phyloP scores from a whole-genome alignment of 2,329 filamentous ascomycete species.

The Sphaceloma murrayae region DNA sequence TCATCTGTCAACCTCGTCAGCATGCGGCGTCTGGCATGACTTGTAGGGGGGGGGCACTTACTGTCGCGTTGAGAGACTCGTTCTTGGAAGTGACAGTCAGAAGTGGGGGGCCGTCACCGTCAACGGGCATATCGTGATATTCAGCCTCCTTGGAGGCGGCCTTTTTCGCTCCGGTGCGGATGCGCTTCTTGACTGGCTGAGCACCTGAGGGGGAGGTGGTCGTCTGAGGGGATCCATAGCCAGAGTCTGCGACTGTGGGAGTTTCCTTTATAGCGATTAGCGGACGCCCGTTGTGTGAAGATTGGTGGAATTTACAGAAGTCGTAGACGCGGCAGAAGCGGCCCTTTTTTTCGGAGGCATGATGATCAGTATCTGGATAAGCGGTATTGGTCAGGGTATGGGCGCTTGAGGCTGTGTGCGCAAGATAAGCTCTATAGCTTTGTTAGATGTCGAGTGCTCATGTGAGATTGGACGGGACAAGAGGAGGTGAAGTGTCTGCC shows the following conservation, averaged over 20 bases:
- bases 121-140: not conserved
- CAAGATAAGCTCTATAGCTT: too few species aligned
- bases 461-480: too few species aligned
- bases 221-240: not conserved
- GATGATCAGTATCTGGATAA: too few species aligned
- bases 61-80: not conserved
- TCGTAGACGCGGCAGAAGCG: too few species aligned
- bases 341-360: too few species aligned
- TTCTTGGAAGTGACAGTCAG: not conserved
- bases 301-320: too few species aligned
- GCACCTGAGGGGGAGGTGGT: not conserved
- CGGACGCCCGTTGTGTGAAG: too few species aligned
- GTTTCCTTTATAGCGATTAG: too few species aligned
- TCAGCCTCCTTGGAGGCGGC: not conserved
- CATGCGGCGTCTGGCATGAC: not conserved
- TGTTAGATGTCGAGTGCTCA: too few species aligned
- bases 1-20: slow-evolving; percentile 1
- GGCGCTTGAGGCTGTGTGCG: too few species aligned
- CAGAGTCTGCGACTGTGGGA: not conserved
- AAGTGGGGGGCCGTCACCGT: not conserved
- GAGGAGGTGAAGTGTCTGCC: too few species aligned
- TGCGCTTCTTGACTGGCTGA: not conserved
- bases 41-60: not conserved
- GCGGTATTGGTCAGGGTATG: too few species aligned
- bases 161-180: not conserved